A percentile compares a stretch with the other conserved stretches of the same genome.
Evolutionary conservation across 1,139 yeast species (phyloP).

Genomic region (Sugiyamaella castrensis): DNA sequence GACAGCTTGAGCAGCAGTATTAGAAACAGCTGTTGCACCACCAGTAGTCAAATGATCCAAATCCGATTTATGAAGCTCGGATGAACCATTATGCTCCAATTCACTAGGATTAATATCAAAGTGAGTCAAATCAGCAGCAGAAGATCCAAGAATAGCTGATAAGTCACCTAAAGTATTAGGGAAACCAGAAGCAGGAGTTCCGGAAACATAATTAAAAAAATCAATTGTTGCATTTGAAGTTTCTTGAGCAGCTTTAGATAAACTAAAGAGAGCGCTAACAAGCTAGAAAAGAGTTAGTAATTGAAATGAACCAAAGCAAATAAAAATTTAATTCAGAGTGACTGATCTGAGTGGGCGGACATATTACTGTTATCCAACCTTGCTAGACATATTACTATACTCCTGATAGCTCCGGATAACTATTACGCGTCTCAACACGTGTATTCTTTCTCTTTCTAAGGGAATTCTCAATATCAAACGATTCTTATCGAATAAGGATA

Average conservation of each 20-base stretch:
- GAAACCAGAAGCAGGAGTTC: slow-evolving; percentile 2
- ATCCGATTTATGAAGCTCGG: neutral
- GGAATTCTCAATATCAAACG: too few species aligned
- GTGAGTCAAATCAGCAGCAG: slow-evolving; percentile 11
- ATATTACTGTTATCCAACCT: too few species aligned
- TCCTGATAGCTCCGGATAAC: too few species aligned
- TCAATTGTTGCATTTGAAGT: slow-evolving; percentile 76
- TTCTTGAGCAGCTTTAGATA: slow-evolving; percentile 76
- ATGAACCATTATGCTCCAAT: slow-evolving; percentile 8
- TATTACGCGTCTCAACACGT: too few species aligned
- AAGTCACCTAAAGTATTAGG: slow-evolving; percentile 6
- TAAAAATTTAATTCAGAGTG: too few species aligned
- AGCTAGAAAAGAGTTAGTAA: slow-evolving; percentile 39
- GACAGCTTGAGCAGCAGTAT: slow-evolving; percentile 45
- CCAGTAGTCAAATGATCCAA: slow-evolving; percentile 26
- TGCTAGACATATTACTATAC: too few species aligned
- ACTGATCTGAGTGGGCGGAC: too few species aligned
- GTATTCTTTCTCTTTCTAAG: too few species aligned
- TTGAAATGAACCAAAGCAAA: too few species aligned
- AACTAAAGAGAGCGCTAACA: slow-evolving; percentile 73
- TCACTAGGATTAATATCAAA: slow-evolving; percentile 22
- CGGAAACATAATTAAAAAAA: slow-evolving; percentile 51
- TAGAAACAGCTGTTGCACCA: slow-evolving; percentile 36
- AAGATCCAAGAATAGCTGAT: slow-evolving; percentile 11
- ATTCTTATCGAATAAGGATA: too few species aligned